Conservation (phyloP, 1,284 basidiomycete species). For the Fomitopsis betulina region DNA sequence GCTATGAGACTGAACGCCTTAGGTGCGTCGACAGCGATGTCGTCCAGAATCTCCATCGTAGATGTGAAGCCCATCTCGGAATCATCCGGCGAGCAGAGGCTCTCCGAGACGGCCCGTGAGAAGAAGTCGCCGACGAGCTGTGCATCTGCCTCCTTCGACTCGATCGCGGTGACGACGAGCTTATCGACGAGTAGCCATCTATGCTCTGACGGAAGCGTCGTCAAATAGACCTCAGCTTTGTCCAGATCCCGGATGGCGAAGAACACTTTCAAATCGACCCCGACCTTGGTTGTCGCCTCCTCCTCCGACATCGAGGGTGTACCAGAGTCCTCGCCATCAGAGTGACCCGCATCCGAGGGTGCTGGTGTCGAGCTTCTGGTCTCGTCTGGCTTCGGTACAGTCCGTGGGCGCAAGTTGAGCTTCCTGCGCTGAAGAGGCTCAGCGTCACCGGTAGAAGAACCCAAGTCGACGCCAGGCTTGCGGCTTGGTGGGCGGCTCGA, state of each 20-base stretch:
- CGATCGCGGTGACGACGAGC: constrained; percentile 66
- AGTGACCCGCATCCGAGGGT: constrained; percentile 34
- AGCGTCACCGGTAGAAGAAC: constrained; percentile 26
- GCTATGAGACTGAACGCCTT: constrained; percentile 79
- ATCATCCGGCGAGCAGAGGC: constrained; percentile 43
- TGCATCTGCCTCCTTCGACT: constrained; percentile 84
- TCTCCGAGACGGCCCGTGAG: constrained; percentile 49
- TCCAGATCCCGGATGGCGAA: constrained; percentile 74
- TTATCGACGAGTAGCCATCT: constrained; percentile 69
- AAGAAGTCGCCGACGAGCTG: constrained; percentile 73
- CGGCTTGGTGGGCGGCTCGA: constrained; percentile 43
- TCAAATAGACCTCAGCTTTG: constrained; percentile 86
- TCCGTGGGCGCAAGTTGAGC: constrained; percentile 63
- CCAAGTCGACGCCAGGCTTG: constrained; percentile 47
- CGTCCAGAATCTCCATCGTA: constrained; percentile 75
- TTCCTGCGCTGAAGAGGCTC: constrained; percentile 61
- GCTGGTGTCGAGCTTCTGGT: constrained; percentile 42
- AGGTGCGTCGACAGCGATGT: constrained; percentile 86
- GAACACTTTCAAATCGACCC: constrained; percentile 76
- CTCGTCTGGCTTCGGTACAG: constrained; percentile 42
- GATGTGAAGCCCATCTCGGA: constrained; percentile 65
- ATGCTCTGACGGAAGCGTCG: constrained; percentile 59
- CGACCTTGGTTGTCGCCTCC: constrained; percentile 75
- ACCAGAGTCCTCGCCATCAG: constrained; percentile 43
- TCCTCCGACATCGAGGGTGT: constrained; percentile 59